Conservation (phyloP, 306 rosid species). For the Quercus variabilis region DNA sequence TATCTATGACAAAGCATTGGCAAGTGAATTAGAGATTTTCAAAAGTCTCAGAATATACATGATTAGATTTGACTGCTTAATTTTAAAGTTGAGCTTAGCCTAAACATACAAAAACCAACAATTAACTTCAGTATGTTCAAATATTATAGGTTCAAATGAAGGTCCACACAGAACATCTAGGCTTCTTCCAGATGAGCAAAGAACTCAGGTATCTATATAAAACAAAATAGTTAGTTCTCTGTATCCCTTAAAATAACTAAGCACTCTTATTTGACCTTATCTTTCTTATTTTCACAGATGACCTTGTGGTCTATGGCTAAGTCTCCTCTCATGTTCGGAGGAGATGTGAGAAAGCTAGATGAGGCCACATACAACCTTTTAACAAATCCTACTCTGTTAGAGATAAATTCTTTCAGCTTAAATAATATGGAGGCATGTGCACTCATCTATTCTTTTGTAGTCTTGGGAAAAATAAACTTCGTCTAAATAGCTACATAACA, state of each 20-base stretch:
- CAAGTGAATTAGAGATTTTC: background rate
- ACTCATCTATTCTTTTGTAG: slow-evolving; percentile 6
- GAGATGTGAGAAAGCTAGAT: slow-evolving; percentile 77
- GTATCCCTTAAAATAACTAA: background rate
- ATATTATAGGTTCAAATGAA: slow-evolving; percentile 56
- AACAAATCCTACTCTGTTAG: slow-evolving; percentile 70
- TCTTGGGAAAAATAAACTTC: background rate
- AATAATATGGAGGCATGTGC: slow-evolving; percentile 75
- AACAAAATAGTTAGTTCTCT: slow-evolving; percentile 10
- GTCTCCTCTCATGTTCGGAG: slow-evolving; percentile 98
- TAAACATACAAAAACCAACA: background rate
- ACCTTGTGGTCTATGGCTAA: slow-evolving; percentile 89
- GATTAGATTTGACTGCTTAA: slow-evolving; percentile 16
- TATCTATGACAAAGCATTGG: slow-evolving; percentile 6
- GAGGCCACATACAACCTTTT: slow-evolving; percentile 42
- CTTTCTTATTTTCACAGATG: slow-evolving; percentile 47
- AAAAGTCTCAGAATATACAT: slow-evolving; percentile 1
- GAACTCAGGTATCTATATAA: slow-evolving; percentile 62
- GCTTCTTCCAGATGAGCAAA: slow-evolving; percentile 63
- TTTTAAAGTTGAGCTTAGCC: slow-evolving; percentile 23
- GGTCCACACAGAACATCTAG: slow-evolving; percentile 71
- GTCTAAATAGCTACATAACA: slow-evolving; percentile 2
- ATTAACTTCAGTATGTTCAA: slow-evolving; percentile 1
- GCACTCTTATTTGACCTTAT: slow-evolving; percentile 7
- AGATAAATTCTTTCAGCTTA: slow-evolving; percentile 69